phyloP scores from a whole-genome alignment of 108 stramenopile species.

The Chaetoceros muelleri region DNA sequence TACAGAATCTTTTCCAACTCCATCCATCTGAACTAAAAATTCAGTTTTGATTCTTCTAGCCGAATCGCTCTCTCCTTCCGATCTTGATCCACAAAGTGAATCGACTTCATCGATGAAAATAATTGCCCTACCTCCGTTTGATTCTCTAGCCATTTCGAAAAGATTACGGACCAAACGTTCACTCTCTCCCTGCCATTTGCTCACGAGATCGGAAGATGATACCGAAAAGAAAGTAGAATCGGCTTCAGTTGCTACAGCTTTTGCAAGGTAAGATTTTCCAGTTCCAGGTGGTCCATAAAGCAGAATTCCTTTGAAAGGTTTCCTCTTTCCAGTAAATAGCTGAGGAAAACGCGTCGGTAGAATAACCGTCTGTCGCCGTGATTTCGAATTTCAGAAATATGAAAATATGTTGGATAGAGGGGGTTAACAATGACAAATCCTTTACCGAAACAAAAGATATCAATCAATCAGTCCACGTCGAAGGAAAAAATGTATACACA shows the following conservation, averaged over 20 bases:
- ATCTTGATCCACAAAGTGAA: constrained; percentile 82
- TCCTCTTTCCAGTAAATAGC: constrained; percentile 88
- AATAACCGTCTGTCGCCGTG: constrained; percentile 75
- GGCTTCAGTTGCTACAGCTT: constrained; percentile 98
- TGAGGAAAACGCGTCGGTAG: constrained; percentile 90
- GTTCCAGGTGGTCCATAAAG: constrained; percentile 88
- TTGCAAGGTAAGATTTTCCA: constrained; percentile 95
- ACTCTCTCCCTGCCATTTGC: constrained; percentile 98
- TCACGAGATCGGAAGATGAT: constrained; percentile 91
- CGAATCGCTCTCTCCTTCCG: constrained; percentile 89
- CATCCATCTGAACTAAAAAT: constrained; percentile 99
- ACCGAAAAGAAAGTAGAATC: constrained; percentile 97
- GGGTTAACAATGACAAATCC: not conserved
- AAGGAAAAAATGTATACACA: constrained; percentile 8
- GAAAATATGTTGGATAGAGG: not conserved
- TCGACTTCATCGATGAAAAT: constrained; percentile 99
- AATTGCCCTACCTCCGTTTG: constrained; percentile 75
- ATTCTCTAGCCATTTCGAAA: constrained; percentile 97
- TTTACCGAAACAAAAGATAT: not conserved
- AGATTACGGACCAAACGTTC: constrained; percentile 95
- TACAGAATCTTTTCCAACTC: constrained; percentile 79
- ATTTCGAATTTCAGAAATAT: not conserved
- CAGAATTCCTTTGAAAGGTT: constrained; percentile 92
- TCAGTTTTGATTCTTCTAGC: constrained; percentile 95
- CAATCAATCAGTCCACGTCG: not conserved